Conservation (phyloP, 768 basidiomycete species). For the Boletus bicolor region DNA sequence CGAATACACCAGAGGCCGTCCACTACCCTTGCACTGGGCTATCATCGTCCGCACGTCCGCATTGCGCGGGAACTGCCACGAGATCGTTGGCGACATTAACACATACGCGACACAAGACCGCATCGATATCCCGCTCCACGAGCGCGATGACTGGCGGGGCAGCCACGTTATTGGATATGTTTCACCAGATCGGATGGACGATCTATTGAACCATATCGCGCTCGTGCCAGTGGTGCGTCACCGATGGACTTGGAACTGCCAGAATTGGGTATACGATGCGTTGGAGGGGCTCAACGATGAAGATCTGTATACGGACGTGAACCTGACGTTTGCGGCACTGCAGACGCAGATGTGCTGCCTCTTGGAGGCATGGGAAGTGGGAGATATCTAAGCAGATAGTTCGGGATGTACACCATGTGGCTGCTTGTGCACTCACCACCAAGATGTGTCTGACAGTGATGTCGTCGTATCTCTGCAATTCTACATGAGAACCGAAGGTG, state of each 20-base stretch:
- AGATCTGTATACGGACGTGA: conserved; percentile 15
- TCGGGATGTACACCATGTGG: background rate
- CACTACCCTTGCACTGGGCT: conserved; percentile 26
- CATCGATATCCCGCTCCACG: conserved; percentile 8
- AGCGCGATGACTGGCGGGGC: conserved; percentile 23
- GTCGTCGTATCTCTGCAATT: background rate
- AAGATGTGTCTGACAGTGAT: background rate
- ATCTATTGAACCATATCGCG: conserved; percentile 13
- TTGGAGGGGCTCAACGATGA: conserved; percentile 12
- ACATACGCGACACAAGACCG: conserved; percentile 16
- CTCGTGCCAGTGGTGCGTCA: conserved; percentile 15
- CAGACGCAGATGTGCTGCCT: conserved; percentile 27
- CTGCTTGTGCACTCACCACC: background rate
- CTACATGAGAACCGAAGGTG: too few relatives aligned
- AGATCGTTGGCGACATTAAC: conserved; percentile 20
- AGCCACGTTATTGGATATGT: conserved; percentile 20
- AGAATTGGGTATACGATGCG: conserved; percentile 28
- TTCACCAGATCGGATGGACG: conserved; percentile 6
- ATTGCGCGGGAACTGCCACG: conserved; percentile 20
- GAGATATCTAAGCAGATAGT: conserved; percentile 18
- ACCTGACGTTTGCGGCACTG: conserved; percentile 12
- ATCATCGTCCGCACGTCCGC: conserved; percentile 24
- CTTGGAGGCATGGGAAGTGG: conserved; percentile 29
- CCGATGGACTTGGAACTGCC: conserved; percentile 24
- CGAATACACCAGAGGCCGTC: conserved; percentile 3